Evolutionary conservation across 2,329 filamentous ascomycete genomes (phyloP).

Genomic region (Madurella mycetomatis): DNA sequence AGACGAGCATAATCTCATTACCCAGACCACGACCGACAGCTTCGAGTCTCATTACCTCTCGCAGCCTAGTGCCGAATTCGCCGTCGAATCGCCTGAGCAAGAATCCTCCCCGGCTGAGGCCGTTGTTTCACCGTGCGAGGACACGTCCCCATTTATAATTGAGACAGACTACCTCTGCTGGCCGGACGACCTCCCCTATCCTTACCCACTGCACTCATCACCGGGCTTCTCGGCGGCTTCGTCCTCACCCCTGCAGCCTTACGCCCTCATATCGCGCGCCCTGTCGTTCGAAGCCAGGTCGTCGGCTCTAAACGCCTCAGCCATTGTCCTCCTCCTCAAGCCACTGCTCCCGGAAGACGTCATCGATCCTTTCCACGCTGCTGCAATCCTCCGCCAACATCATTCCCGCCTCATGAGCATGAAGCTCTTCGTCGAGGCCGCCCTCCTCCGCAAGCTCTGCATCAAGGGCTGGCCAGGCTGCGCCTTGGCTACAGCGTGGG

Average conservation of each 20-base stretch:
- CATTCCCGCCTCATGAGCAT: conserved; percentile 57
- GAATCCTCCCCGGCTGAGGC: conserved; percentile 8
- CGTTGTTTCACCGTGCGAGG: conserved; percentile 12
- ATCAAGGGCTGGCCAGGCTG: conserved; percentile 51
- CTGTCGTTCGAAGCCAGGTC: conserved; percentile 53
- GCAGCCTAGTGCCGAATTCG: conserved; percentile 24
- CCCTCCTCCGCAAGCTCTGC: conserved; percentile 58
- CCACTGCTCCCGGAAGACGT: conserved; percentile 52
- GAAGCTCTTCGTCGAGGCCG: conserved; percentile 56
- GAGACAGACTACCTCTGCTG: conserved; percentile 58
- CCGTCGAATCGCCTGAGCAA: conserved; percentile 17
- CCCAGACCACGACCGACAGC: conserved; percentile 41
- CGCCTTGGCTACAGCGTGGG: conserved; percentile 45
- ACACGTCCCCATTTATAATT: conserved; percentile 36
- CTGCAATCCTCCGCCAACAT: conserved; percentile 55
- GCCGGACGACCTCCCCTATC: conserved; percentile 53
- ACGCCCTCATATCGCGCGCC: conserved; percentile 48
- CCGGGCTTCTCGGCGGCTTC: conserved; percentile 9
- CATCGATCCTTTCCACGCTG: conserved; percentile 53
- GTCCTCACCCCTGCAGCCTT: conserved; percentile 49
- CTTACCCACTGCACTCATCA: conserved; percentile 38
- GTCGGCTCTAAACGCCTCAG: conserved; percentile 55
- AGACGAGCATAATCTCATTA: conserved; percentile 37
- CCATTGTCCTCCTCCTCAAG: conserved; percentile 56
- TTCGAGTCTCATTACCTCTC: conserved; percentile 28